Evolutionary conservation across 768 basidiomycete species (phyloP).

Genomic region (Dioszegia aurantiaca): DNA sequence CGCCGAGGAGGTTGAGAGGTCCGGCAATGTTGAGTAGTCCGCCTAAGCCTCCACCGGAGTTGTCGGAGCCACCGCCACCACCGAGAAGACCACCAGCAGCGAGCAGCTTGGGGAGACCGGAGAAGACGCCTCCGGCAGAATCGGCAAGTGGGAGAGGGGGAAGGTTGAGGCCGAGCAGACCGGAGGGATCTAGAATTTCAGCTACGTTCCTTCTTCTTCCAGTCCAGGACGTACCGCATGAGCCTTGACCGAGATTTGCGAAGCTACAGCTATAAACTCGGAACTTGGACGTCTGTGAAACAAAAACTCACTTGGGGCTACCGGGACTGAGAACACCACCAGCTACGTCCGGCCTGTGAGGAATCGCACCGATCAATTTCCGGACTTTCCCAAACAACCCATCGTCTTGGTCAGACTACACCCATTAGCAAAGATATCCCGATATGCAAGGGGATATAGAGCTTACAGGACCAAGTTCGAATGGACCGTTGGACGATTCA

Average conservation of each 20-base stretch:
- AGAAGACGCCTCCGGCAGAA: constrained; percentile 3
- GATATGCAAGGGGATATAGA: not conserved
- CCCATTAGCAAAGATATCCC: not conserved
- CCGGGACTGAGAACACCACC: not conserved
- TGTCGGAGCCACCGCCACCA: not conserved
- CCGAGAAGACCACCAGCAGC: not conserved
- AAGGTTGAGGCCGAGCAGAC: constrained; percentile 6
- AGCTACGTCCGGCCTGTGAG: not conserved
- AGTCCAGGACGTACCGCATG: constrained; percentile 6
- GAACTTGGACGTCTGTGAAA: too few species aligned
- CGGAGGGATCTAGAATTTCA: constrained; percentile 1
- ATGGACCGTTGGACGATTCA: not conserved
- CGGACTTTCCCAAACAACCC: constrained; percentile 1
- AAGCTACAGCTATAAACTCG: not conserved
- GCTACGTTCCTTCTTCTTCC: not conserved
- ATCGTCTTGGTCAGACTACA: not conserved
- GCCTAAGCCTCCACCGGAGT: not conserved
- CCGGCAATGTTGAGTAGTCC: constrained; percentile 5
- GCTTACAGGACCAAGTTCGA: constrained; percentile 14
- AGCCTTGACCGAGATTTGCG: constrained; percentile 13
- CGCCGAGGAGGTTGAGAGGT: constrained; percentile 10
- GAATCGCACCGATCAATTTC: constrained; percentile 6
- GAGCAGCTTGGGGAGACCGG: constrained; percentile 1
- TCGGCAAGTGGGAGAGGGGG: constrained; percentile 6
- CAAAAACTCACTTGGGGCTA: constrained; percentile 7